A percentile compares a stretch with the other conserved stretches of the same genome.
Conservation (phyloP, 768 basidiomycete genomes). For the Boletus fagicola region DNA sequence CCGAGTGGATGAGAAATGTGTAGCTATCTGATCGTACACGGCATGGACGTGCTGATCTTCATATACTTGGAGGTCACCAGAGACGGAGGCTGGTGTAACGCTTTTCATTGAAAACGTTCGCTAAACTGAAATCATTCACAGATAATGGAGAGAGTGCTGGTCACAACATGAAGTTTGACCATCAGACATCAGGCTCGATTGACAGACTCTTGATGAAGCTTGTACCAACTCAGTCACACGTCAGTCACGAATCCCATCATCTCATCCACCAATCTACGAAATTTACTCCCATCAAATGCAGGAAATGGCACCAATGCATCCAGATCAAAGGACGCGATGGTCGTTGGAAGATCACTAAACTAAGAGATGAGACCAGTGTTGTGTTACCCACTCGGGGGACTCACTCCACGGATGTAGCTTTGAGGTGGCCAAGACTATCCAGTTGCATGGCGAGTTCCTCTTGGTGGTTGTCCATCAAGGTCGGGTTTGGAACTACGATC, state of each 20-base stretch:
- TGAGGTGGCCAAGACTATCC: slow-evolving; percentile 54
- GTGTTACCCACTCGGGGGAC: slow-evolving; percentile 22
- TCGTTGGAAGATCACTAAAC: slow-evolving; percentile 50
- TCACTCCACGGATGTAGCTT: slow-evolving; percentile 56
- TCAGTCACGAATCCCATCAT: slow-evolving; percentile 70
- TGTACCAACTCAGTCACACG: slow-evolving; percentile 24
- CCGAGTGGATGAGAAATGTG: slow-evolving; percentile 84
- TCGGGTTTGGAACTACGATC: slow-evolving; percentile 86
- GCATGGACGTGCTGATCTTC: slow-evolving; percentile 77
- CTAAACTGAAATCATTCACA: background rate
- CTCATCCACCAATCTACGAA: slow-evolving; percentile 66
- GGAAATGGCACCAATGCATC: slow-evolving; percentile 57
- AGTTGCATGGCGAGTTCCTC: slow-evolving; percentile 79
- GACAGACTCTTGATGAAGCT: background rate
- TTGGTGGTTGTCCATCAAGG: slow-evolving; percentile 92
- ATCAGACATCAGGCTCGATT: background rate
- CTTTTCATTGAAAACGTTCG: slow-evolving; percentile 17
- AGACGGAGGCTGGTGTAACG: slow-evolving; percentile 42
- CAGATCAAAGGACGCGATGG: slow-evolving; percentile 51
- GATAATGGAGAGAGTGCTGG: background rate
- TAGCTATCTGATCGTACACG: slow-evolving; percentile 82
- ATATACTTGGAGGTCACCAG: slow-evolving; percentile 54
- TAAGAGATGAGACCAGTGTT: slow-evolving; percentile 7
- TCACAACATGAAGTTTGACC: background rate
- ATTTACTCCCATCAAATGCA: slow-evolving; percentile 62